phyloP scores from a whole-genome alignment of 2,329 filamentous ascomycete genomes.

The Parafenestella ontariensis region DNA sequence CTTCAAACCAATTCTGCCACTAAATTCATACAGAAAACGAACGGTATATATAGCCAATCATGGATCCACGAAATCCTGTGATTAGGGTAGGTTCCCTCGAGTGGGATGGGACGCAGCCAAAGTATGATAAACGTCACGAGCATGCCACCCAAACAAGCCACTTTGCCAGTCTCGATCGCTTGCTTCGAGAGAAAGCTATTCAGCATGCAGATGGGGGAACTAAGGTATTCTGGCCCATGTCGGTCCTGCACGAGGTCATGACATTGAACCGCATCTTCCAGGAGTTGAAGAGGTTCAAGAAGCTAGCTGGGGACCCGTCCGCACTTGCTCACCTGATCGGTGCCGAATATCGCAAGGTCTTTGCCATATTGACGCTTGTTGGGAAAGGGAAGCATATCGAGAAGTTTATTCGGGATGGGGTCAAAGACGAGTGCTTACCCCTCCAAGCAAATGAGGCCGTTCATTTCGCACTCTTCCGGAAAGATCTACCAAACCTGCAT shows the following conservation, averaged over 20 bases:
- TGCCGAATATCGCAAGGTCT: slow-evolving; percentile 1
- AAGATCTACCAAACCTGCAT: neutral
- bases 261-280: slow-evolving; percentile 5
- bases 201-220: neutral
- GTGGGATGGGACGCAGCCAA: neutral
- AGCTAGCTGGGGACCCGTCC: neutral
- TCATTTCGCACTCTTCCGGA: neutral
- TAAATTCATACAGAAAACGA: neutral
- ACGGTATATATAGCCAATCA: neutral
- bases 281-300: slow-evolving; percentile 15
- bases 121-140: neutral
- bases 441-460: neutral
- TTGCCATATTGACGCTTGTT: slow-evolving; percentile 4
- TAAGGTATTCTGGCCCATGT: slow-evolving; percentile 1
- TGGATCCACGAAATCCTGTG: neutral
- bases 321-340: neutral
- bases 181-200: neutral
- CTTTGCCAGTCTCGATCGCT: neutral
- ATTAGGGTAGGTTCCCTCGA: neutral
- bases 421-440: neutral
- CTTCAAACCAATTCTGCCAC: neutral
- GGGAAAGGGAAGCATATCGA: slow-evolving; percentile 1
- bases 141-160: neutral
- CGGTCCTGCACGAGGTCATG: neutral
- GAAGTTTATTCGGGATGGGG: neutral